Conservation (phyloP, 306 rosid species). For the Vigna unguiculata region DNA sequence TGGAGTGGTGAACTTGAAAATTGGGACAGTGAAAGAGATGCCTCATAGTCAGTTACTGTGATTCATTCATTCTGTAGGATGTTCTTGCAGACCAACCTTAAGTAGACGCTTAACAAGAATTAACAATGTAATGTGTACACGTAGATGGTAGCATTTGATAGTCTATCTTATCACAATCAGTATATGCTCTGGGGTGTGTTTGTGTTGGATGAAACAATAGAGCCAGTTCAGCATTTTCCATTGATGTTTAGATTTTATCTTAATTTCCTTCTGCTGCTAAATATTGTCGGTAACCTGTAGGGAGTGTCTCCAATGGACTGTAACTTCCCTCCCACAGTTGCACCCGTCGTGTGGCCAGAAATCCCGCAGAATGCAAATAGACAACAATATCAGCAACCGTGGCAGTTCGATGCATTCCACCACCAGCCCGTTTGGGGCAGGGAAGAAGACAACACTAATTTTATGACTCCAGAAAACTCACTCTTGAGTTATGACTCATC, state of each 20-base stretch:
- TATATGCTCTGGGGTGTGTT: slow-evolving; percentile 7
- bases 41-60: slow-evolving; percentile 7
- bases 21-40: slow-evolving; percentile 9
- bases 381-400: slow-evolving; percentile 80
- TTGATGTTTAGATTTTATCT: slow-evolving; percentile 30
- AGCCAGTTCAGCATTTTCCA: slow-evolving; percentile 15
- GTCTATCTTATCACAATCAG: slow-evolving; percentile 12
- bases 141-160: slow-evolving; percentile 26
- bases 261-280: slow-evolving; percentile 34
- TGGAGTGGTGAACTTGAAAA: slow-evolving; percentile 32
- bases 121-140: slow-evolving; percentile 13
- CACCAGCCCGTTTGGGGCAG: slow-evolving; percentile 76
- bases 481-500: slow-evolving; percentile 76
- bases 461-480: slow-evolving; percentile 78
- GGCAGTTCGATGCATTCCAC: slow-evolving; percentile 68
- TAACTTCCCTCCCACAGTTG: slow-evolving; percentile 60
- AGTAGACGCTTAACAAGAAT: slow-evolving; percentile 10
- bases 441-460: slow-evolving; percentile 71
- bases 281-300: slow-evolving; percentile 53
- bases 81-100: slow-evolving; percentile 12
- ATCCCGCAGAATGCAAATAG: slow-evolving; percentile 63
- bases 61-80: slow-evolving; percentile 33
- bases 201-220: background rate
- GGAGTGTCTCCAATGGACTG: slow-evolving; percentile 64
- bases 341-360: slow-evolving; percentile 77